These are phyloP conservation scores for Coemansia sp. DNA, from an alignment of 192 early-diverging fungal species.

Conservation along the genomic window DNA sequence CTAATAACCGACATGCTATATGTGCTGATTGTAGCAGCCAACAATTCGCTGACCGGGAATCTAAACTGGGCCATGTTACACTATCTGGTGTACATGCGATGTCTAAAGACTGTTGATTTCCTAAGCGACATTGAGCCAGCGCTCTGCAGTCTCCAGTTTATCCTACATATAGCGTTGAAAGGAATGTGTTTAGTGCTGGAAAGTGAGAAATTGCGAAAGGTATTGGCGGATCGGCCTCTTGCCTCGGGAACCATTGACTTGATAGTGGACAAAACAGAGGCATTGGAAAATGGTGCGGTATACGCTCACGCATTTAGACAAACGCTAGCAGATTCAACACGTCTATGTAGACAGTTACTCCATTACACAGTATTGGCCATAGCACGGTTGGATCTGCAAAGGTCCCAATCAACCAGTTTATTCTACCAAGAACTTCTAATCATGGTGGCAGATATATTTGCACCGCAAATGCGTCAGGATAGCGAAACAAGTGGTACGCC, in stretches of 20 bases:
- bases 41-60: slow-evolving; percentile 44
- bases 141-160: slow-evolving; percentile 37
- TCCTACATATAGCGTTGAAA: slow-evolving; percentile 36
- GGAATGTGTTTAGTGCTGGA: slow-evolving; percentile 24
- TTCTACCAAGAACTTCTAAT: slow-evolving; percentile 33
- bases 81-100: slow-evolving; percentile 42
- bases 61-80: slow-evolving; percentile 52
- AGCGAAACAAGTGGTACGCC: neutral
- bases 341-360: slow-evolving; percentile 33
- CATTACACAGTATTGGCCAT: slow-evolving; percentile 37
- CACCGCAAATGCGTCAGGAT: slow-evolving; percentile 18
- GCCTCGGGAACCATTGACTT: slow-evolving; percentile 34
- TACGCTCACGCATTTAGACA: slow-evolving; percentile 39
- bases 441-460: slow-evolving; percentile 31
- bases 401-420: slow-evolving; percentile 15
- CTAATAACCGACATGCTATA: neutral
- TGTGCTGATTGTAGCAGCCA: slow-evolving; percentile 12
- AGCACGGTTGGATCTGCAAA: slow-evolving; percentile 32
- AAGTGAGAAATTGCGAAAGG: slow-evolving; percentile 15
- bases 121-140: slow-evolving; percentile 30
- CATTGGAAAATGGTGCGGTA: slow-evolving; percentile 37
- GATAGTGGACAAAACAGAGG: slow-evolving; percentile 34
- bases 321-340: slow-evolving; percentile 33
- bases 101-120: slow-evolving; percentile 52
- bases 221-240: slow-evolving; percentile 31